phyloP scores from a whole-genome alignment of 1,284 basidiomycete species.

The Boletellus dicymbophilus region DNA sequence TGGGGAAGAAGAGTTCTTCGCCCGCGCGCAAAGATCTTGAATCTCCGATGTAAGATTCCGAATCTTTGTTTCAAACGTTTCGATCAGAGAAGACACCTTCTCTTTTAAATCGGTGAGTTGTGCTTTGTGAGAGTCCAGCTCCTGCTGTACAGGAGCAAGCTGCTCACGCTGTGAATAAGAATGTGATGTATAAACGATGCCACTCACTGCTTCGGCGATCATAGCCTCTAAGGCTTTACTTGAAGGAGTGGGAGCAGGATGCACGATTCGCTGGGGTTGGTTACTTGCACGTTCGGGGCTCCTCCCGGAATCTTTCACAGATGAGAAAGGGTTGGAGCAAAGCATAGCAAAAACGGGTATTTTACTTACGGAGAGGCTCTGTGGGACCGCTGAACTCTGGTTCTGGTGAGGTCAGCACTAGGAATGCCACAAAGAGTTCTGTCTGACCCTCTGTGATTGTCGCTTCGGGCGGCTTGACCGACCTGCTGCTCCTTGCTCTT shows the following conservation, averaged over 20 bases:
- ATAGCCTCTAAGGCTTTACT: constrained; percentile 23
- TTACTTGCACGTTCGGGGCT: constrained; percentile 1
- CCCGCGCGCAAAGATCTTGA: constrained; percentile 24
- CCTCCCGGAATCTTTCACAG: constrained; percentile 9
- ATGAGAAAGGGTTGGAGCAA: background rate
- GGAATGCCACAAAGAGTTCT: constrained; percentile 1
- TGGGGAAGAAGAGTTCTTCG: constrained; percentile 11
- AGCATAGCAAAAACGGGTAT: background rate
- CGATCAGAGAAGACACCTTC: constrained; percentile 34
- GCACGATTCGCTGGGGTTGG: constrained; percentile 11
- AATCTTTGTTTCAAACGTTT: constrained; percentile 38
- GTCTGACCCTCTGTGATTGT: constrained; percentile 59
- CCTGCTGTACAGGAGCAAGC: constrained; percentile 53
- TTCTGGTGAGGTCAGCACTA: constrained; percentile 26
- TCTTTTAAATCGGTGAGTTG: constrained; percentile 44
- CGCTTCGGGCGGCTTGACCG: constrained; percentile 50
- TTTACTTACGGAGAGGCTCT: constrained; percentile 17
- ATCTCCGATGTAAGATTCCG: constrained; percentile 35
- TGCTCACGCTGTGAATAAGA: constrained; percentile 26
- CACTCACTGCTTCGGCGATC: constrained; percentile 46
- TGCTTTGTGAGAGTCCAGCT: constrained; percentile 39
- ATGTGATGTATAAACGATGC: background rate
- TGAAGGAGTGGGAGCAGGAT: constrained; percentile 15
- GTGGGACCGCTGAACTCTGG: constrained; percentile 32
- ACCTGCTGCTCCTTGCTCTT: constrained; percentile 50